phyloP scores from a whole-genome alignment of 495 filamentous ascomycete genomes.

The Hypoxylon trugodes region DNA sequence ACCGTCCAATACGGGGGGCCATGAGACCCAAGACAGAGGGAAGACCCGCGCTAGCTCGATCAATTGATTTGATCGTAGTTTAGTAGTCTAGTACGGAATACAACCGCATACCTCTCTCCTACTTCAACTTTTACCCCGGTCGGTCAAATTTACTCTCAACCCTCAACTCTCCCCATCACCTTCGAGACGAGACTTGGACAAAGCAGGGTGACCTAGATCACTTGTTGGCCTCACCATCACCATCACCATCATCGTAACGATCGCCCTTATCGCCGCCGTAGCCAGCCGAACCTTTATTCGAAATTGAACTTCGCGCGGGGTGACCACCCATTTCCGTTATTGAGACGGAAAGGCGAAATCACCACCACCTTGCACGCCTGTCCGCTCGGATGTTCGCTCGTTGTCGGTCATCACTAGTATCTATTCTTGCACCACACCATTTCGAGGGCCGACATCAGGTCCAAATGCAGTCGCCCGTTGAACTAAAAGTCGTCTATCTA shows the following conservation, averaged over 20 bases:
- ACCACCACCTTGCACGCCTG: neutral
- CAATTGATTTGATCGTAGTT: constrained; percentile 25
- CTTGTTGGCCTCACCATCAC: neutral
- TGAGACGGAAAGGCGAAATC: constrained; percentile 6
- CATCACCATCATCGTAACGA: neutral
- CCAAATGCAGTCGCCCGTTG: constrained; percentile 5
- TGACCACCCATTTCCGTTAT: neutral
- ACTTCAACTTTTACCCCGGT: constrained; percentile 31
- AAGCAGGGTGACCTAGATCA: constrained; percentile 5
- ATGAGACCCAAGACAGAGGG: constrained; percentile 29
- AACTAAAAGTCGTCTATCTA: neutral
- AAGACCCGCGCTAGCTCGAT: constrained; percentile 26
- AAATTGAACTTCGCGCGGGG: neutral
- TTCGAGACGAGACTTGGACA: constrained; percentile 1
- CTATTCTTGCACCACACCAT: neutral
- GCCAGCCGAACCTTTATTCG: neutral
- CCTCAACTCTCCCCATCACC: constrained; percentile 10
- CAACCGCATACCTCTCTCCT: too few relatives aligned
- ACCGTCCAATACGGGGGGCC: neutral
- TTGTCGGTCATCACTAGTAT: constrained; percentile 9
- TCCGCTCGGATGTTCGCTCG: constrained; percentile 9
- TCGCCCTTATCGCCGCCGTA: neutral
- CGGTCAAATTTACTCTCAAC: constrained; percentile 27
- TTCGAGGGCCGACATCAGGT: neutral
- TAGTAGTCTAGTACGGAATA: constrained; percentile 12